Conservation (phyloP, 208 protist genomes). For the Leishmania amazonensis region DNA sequence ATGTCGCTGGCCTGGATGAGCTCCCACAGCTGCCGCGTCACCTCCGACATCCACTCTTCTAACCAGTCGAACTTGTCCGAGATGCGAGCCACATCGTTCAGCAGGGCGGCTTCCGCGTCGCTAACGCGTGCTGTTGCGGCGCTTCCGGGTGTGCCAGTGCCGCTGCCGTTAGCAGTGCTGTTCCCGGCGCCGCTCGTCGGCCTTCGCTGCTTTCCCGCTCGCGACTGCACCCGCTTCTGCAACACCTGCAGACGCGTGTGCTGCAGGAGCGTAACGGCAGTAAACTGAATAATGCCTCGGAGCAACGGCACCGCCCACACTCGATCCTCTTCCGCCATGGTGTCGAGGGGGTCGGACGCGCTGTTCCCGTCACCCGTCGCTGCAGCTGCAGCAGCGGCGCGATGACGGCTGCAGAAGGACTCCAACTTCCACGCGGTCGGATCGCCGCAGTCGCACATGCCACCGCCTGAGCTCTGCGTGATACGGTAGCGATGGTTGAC, state of each 20-base stretch:
- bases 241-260: constrained; percentile 8
- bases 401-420: constrained; percentile 69
- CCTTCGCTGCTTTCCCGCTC: not conserved
- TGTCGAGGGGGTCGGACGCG: constrained; percentile 13
- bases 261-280: constrained; percentile 42
- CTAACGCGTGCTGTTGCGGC: not conserved
- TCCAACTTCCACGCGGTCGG: constrained; percentile 72
- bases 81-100: constrained; percentile 22
- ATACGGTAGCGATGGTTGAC: constrained; percentile 77
- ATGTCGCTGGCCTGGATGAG: constrained; percentile 30
- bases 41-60: constrained; percentile 18
- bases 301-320: constrained; percentile 50
- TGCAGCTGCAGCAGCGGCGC: constrained; percentile 19
- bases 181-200: not conserved
- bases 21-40: constrained; percentile 18
- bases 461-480: constrained; percentile 58
- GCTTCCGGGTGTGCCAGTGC: not conserved
- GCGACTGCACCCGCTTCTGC: constrained; percentile 4
- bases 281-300: constrained; percentile 47
- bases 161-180: not conserved
- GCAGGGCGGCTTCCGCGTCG: constrained; percentile 20
- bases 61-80: constrained; percentile 32
- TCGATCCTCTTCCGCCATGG: constrained; percentile 24
- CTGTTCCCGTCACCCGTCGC: not conserved
- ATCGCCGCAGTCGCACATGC: constrained; percentile 96